phyloP scores from a whole-genome alignment of 176 grass and related monocot genomes.

The Triticum aestivum region DNA sequence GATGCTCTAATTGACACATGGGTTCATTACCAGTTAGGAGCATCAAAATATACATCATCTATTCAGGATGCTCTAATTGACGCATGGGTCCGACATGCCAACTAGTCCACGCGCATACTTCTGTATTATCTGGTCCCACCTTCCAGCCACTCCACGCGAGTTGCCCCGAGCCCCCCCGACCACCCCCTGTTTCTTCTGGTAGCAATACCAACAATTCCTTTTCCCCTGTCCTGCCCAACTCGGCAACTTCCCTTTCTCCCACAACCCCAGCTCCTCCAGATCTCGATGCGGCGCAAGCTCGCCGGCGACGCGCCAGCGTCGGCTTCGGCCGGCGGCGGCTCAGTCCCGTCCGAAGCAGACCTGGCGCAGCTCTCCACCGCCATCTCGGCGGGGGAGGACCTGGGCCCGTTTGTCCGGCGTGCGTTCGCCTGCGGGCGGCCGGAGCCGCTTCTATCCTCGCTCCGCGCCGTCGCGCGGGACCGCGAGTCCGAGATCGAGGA shows the following conservation, averaged over 20 bases:
- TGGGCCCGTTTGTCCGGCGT: constrained; percentile 74
- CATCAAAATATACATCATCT: too few relatives aligned
- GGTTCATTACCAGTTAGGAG: too few relatives aligned
- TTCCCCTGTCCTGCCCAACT: background rate
- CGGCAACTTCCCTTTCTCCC: constrained; percentile 31
- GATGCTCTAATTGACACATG: too few relatives aligned
- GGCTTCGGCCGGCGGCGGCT: background rate
- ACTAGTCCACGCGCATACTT: too few relatives aligned
- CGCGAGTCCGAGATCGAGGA: constrained; percentile 80
- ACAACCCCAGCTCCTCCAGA: constrained; percentile 3
- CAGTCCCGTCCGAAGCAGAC: constrained; percentile 48
- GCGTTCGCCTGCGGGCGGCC: constrained; percentile 65
- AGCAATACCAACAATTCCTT: background rate
- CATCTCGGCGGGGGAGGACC: constrained; percentile 79
- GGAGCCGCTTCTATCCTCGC: constrained; percentile 63
- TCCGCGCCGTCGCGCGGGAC: constrained; percentile 45
- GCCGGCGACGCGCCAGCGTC: constrained; percentile 32
- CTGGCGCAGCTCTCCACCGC: constrained; percentile 57
- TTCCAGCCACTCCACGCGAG: constrained; percentile 20
- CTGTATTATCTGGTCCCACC: constrained; percentile 7
- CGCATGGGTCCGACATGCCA: too few relatives aligned
- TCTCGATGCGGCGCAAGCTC: constrained; percentile 63
- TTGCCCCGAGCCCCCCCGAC: background rate
- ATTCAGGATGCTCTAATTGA: too few relatives aligned
- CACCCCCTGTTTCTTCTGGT: constrained; percentile 17